Conservation (phyloP, 2,329 filamentous ascomycete species). For the Ophiosphaerella herpotricha region DNA sequence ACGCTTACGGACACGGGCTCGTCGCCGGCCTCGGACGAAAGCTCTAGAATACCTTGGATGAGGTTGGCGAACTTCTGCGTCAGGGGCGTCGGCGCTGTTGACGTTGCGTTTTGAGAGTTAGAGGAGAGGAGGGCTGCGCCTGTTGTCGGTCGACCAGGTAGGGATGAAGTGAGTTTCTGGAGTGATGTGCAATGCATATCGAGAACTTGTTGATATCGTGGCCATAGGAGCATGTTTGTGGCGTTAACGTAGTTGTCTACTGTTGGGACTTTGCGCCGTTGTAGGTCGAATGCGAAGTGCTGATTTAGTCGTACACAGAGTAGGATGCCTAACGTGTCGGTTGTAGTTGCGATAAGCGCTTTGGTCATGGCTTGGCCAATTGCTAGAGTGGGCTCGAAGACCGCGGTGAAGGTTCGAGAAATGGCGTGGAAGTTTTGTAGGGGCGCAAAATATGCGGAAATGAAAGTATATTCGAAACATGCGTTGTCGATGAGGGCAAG, state of each 20-base stretch:
- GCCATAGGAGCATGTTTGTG: conserved; percentile 95
- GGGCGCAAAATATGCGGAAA: conserved; percentile 86
- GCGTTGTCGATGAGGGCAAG: conserved; percentile 92
- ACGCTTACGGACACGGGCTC: conserved; percentile 88
- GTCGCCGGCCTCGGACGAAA: conserved; percentile 89
- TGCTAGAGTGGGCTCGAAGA: conserved; percentile 89
- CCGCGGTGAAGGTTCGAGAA: conserved; percentile 80
- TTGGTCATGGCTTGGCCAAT: conserved; percentile 79
- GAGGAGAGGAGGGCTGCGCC: conserved; percentile 44
- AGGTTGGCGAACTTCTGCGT: conserved; percentile 97
- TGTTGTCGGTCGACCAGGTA: conserved; percentile 44
- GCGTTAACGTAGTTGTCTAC: conserved; percentile 92
- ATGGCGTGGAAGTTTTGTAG: conserved; percentile 75
- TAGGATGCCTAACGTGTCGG: conserved; percentile 83
- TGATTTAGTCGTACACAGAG: conserved; percentile 94
- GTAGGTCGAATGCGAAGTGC: conserved; percentile 90
- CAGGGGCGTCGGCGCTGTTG: conserved; percentile 84
- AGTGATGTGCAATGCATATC: conserved; percentile 90
- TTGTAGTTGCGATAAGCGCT: conserved; percentile 73
- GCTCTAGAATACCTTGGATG: conserved; percentile 77
- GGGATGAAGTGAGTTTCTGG: conserved; percentile 58
- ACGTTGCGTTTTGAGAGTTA: conserved; percentile 56
- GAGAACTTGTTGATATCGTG: conserved; percentile 91
- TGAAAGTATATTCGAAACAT: conserved; percentile 91
- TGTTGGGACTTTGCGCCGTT: conserved; percentile 85